Conservation (phyloP, 2,329 filamentous ascomycete genomes). For the Hymenoscyphus scutula region DNA sequence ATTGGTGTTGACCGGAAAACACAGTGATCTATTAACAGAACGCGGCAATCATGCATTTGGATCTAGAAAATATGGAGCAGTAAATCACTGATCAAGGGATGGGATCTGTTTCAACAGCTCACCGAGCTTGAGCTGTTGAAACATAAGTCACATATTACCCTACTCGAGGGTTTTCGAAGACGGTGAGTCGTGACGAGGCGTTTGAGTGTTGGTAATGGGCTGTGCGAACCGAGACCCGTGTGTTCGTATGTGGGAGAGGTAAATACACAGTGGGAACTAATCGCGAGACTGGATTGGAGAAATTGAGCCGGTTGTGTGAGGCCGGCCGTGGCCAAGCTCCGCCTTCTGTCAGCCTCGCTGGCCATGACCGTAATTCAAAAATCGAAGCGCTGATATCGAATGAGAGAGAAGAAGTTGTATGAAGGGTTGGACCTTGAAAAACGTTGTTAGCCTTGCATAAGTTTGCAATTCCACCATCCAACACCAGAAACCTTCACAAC, state of each 20-base stretch:
- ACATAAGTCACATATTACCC: background rate
- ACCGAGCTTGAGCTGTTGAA: background rate
- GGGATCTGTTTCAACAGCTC: background rate
- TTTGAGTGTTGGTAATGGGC: background rate
- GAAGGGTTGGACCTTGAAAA: background rate
- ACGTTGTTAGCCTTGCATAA: background rate
- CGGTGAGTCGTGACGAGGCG: slow-evolving; percentile 5
- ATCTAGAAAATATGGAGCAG: background rate
- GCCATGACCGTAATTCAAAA: background rate
- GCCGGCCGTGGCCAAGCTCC: background rate
- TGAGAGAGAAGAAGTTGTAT: background rate
- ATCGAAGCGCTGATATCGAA: background rate
- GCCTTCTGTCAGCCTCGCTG: background rate
- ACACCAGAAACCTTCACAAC: too few species aligned
- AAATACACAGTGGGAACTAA: background rate
- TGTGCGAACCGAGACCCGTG: background rate
- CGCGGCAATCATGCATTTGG: background rate
- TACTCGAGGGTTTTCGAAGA: background rate
- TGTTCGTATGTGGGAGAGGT: background rate
- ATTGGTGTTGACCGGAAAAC: background rate
- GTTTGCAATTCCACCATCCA: background rate
- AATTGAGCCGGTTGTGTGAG: background rate
- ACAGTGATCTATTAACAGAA: background rate
- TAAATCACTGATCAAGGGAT: background rate
- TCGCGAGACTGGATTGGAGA: background rate